A percentile compares a stretch with the other conserved stretches of the same genome.
phyloP scores from a whole-genome alignment of 139 green algal genomes.

The Coelastrella sp. region DNA sequence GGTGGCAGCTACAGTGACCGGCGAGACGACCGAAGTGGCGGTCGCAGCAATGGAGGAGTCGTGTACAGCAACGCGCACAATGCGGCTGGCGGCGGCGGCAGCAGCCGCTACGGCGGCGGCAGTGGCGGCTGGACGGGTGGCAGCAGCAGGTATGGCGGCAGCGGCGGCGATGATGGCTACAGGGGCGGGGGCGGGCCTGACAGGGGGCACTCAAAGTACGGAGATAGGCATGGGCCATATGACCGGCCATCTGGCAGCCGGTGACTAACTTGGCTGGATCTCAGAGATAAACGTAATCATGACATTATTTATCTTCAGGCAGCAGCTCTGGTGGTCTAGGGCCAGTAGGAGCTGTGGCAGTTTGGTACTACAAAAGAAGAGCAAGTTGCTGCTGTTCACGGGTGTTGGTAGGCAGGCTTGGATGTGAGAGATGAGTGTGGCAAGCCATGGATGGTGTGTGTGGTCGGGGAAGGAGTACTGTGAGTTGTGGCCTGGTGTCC shows the following conservation, averaged over 20 bases:
- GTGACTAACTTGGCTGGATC: not conserved
- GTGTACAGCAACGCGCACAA: not conserved
- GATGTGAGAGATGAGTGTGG: no score
- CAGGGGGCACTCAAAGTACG: not conserved
- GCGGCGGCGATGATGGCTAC: constrained; percentile 5
- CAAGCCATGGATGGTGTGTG: no score
- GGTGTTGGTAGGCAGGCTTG: no score
- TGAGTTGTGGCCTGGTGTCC: no score
- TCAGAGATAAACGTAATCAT: no score
- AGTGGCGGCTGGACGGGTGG: not conserved
- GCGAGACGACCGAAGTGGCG: not conserved
- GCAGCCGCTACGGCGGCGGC: constrained; percentile 3
- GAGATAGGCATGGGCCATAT: constrained; percentile 24
- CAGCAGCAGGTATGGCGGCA: not conserved
- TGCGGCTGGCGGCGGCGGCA: not conserved
- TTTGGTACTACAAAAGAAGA: no score
- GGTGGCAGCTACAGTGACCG: not conserved
- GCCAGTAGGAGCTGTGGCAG: no score
- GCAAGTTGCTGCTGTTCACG: no score
- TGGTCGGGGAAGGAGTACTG: no score
- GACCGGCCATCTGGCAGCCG: not conserved
- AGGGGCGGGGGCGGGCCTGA: constrained; percentile 7
- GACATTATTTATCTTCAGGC: no score
- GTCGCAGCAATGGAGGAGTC: not conserved
- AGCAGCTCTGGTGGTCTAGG: no score